Percentiles rank a stretch among this genome's conserved stretches.
Evolutionary conservation across 2,329 filamentous ascomycete species (phyloP).

Genomic region (Amauroascus verrucosus): DNA sequence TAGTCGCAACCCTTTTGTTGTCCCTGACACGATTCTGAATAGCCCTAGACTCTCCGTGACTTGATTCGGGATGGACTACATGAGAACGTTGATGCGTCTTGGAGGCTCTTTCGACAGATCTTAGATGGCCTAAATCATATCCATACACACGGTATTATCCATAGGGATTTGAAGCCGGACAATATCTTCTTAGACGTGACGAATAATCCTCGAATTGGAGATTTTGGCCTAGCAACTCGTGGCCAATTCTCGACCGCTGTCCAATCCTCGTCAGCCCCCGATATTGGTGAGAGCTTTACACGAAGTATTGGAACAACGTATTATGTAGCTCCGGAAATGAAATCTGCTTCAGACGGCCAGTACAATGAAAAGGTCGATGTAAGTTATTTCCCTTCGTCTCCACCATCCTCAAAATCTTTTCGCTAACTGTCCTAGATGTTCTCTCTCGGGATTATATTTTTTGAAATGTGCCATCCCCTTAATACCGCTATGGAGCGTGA

Average conservation of each 20-base stretch:
- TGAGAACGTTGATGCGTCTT: constrained; percentile 66
- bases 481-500: constrained; percentile 55
- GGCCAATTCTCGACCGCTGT: constrained; percentile 49
- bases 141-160: constrained; percentile 81
- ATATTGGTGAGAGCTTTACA: constrained; percentile 35
- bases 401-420: constrained; percentile 8
- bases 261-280: constrained; percentile 27
- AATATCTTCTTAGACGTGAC: constrained; percentile 92
- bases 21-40: background rate
- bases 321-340: constrained; percentile 87
- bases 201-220: constrained; percentile 88
- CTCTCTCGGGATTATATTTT: constrained; percentile 92
- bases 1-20: constrained; percentile 12
- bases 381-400: constrained; percentile 29
- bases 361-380: constrained; percentile 92
- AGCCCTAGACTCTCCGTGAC: constrained; percentile 64
- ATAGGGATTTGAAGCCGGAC: constrained; percentile 91
- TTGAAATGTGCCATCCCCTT: constrained; percentile 76
- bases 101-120: constrained; percentile 84
- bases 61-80: constrained; percentile 67
- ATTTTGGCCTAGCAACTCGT: constrained; percentile 89
- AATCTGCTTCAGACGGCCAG: constrained; percentile 59
- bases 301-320: constrained; percentile 65
- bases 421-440: constrained; percentile 57
- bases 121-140: constrained; percentile 84